Percentiles rank a stretch among this genome's conserved stretches.
These are phyloP conservation scores for Martensiomyces pterosporus DNA, from an alignment of 192 early-diverging fungal species.

Conservation along the genomic window DNA sequence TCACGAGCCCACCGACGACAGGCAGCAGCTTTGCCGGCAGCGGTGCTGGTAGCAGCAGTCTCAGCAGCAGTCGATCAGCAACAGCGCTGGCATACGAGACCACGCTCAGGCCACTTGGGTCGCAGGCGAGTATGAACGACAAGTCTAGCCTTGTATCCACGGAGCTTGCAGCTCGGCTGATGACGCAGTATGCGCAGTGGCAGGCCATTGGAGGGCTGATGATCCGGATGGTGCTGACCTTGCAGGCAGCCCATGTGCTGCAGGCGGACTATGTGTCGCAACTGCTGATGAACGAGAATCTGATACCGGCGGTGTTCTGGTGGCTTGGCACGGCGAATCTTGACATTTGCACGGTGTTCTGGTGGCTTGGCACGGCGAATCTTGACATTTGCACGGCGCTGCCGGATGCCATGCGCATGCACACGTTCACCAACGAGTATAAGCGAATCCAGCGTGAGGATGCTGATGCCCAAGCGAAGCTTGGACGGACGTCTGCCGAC, in stretches of 20 bases:
- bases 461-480: background rate
- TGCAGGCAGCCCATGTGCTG: constrained; percentile 43
- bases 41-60: background rate
- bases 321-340: constrained; percentile 44
- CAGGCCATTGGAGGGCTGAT: constrained; percentile 26
- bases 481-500: too few species aligned
- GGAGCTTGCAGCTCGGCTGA: constrained; percentile 26
- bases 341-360: constrained; percentile 31
- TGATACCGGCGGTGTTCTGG: constrained; percentile 46
- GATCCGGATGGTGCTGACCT: constrained; percentile 22
- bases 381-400: constrained; percentile 16
- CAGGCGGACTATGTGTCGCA: constrained; percentile 46
- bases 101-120: too few species aligned
- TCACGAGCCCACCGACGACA: too few species aligned
- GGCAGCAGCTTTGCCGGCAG: background rate
- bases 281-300: constrained; percentile 46
- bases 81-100: too few species aligned
- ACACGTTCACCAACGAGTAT: constrained; percentile 21
- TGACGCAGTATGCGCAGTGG: constrained; percentile 50
- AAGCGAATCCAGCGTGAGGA: constrained; percentile 3
- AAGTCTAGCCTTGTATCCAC: constrained; percentile 5
- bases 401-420: constrained; percentile 17
- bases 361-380: constrained; percentile 46
- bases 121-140: too few species aligned
- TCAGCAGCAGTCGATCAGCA: background rate